Base-by-base conservation (phyloP, 345 rosid genomes). In the Eutrema yunnanense region DNA sequence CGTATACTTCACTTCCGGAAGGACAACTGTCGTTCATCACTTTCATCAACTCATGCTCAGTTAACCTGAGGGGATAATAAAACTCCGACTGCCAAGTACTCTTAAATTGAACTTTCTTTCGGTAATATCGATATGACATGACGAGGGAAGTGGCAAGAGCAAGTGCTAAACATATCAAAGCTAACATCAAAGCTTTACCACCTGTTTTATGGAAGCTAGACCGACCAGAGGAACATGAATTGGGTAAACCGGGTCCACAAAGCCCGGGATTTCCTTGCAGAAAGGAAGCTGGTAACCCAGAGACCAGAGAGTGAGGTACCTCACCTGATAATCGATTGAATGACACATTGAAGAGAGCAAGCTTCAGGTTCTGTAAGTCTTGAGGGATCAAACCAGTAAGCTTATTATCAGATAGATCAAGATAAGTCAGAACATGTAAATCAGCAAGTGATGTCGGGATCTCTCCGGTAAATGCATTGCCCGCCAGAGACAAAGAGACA, bases 271-370 rank as follows among this genome's bases (percentile, higher is more conserved):
- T 93, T 72, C 98, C 98, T 76, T 93, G 89, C 65, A 93, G 76
- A 71, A 79, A 90, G 5, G 98, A 93, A 75, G 96, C 98, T 4
- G 97, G 98, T 59, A 90, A 87, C 26, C 98, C 98, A 1, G 92
- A 84, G 66, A 93, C 83, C 34, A 93, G 83, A 49, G 90, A 81
- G 50, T 48, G 79, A 61, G 98, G 86, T 42, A 89, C 96, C 27
- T 72, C 81, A 33, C 97, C 98, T 5, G 96, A 88, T 41, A 94
- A 83, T 29, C 59, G 84, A 74, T 94, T 89, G 77, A 76, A 89
- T 3, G 98, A 94, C 9, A 88, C 92, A 65, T 94, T 94, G 80
- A 94, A 87, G 56, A 91, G 95, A 41, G 97, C 98, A 58, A 94
- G 96, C 84, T 89, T 89, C 83, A 89, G 79, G 76, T 88, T 86